Evolutionary conservation across 2,329 filamentous ascomycete genomes (phyloP).

Genomic region (Shiraia bambusicola): DNA sequence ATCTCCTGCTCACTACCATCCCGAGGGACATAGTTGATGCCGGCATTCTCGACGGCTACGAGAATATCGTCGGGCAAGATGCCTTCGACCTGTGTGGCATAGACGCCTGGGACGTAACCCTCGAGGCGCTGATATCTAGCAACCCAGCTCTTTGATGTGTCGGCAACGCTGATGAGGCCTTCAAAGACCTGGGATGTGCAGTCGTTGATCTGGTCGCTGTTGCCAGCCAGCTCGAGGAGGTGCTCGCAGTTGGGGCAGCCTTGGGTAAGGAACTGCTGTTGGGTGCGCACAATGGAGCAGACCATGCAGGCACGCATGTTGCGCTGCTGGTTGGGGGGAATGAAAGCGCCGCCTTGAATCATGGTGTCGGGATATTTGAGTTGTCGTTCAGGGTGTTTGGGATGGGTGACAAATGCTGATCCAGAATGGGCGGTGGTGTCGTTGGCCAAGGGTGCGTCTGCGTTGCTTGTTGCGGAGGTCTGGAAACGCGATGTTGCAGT

Average conservation of each 20-base stretch:
- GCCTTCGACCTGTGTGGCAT: slow-evolving; percentile 92
- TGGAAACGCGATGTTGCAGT: not conserved
- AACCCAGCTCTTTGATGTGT: slow-evolving; percentile 87
- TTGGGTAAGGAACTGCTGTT: slow-evolving; percentile 75
- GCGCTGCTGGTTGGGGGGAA: slow-evolving; percentile 74
- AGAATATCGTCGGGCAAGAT: slow-evolving; percentile 63
- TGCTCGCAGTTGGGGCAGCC: slow-evolving; percentile 98
- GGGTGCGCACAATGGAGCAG: slow-evolving; percentile 89
- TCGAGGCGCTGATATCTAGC: slow-evolving; percentile 95
- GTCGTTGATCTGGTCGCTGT: slow-evolving; percentile 78
- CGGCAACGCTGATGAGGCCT: slow-evolving; percentile 79
- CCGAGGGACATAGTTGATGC: slow-evolving; percentile 61
- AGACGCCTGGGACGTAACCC: slow-evolving; percentile 82
- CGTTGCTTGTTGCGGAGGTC: not conserved
- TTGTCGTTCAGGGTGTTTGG: not conserved
- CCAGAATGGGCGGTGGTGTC: not conserved
- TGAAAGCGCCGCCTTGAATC: slow-evolving; percentile 58
- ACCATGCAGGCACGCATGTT: slow-evolving; percentile 97
- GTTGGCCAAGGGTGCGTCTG: not conserved
- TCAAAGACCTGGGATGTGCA: slow-evolving; percentile 97
- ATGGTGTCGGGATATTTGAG: slow-evolving; percentile 26
- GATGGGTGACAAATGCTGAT: slow-evolving; percentile 18
- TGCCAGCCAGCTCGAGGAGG: slow-evolving; percentile 79
- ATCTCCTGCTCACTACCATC: slow-evolving; percentile 43
- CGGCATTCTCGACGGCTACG: slow-evolving; percentile 58